Conservation (phyloP, 169 alveolate genomes). For the Plasmodium chabaudi region DNA sequence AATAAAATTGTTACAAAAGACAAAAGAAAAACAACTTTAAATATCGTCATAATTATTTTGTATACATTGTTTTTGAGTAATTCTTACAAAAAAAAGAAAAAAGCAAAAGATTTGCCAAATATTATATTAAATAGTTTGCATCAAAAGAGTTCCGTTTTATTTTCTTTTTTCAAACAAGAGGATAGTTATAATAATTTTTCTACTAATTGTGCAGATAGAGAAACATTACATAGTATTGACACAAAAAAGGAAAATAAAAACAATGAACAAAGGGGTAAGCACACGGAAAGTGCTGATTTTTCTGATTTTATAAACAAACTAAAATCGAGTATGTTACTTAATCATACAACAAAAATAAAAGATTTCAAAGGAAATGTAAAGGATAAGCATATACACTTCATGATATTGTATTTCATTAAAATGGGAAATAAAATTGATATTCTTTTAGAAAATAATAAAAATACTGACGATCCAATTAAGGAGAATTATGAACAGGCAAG, state of each 20-base stretch:
- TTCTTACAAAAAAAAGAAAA: constrained; percentile 12
- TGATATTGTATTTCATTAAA: constrained; percentile 9
- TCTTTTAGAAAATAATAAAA: too few relatives aligned
- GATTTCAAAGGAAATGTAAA: constrained; percentile 1
- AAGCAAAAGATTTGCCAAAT: neutral
- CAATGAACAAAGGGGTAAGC: neutral
- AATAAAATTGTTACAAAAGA: constrained; percentile 10
- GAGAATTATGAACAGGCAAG: neutral
- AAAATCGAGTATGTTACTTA: neutral
- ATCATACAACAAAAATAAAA: constrained; percentile 11
- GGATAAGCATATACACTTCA: constrained; percentile 14
- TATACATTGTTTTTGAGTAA: constrained; percentile 42
- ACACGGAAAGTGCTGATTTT: neutral
- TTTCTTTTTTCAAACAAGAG: neutral
- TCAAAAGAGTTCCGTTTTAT: neutral
- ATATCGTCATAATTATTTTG: constrained; percentile 32
- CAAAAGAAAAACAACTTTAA: constrained; percentile 11
- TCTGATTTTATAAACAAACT: constrained; percentile 1
- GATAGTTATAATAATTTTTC: neutral
- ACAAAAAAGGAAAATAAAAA: neutral
- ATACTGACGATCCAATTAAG: neutral
- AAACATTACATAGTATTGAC: neutral
- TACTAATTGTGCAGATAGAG: neutral
- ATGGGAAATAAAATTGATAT: neutral
- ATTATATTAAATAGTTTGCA: neutral